A percentile compares a stretch with the other conserved stretches of the same genome.
Conservation (phyloP, 305 asterid species). For the Vinca major region DNA sequence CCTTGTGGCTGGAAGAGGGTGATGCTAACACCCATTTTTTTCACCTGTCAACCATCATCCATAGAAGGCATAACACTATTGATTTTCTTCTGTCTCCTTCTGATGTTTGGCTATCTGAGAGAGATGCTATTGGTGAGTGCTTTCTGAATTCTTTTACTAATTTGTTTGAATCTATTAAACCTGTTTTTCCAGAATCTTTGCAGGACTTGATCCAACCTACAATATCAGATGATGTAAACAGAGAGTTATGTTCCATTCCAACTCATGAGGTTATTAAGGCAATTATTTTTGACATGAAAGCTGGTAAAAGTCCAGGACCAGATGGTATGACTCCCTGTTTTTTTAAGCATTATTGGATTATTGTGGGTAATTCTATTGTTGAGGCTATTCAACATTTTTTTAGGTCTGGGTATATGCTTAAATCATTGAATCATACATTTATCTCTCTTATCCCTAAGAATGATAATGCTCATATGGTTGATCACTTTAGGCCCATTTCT, state of each 20-base stretch:
- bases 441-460: neutral
- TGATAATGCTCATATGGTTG: neutral
- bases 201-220: no score
- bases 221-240: no score
- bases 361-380: no score
- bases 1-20: neutral
- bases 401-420: neutral
- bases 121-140: neutral
- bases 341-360: neutral
- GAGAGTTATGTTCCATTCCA: neutral
- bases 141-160: no score
- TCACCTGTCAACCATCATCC: neutral
- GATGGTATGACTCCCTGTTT: neutral
- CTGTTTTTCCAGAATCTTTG: no score
- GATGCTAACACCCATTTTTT: neutral
- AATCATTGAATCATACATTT: neutral
- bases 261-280: neutral
- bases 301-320: neutral
- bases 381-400: neutral
- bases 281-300: no score
- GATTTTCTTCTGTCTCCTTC: neutral
- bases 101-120: neutral
- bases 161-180: no score
- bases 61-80: neutral
- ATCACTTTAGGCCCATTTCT: neutral